These are phyloP conservation scores for Lolium multiflorum DNA, from an alignment of 176 grass and related monocot species.

Conservation along the genomic window DNA sequence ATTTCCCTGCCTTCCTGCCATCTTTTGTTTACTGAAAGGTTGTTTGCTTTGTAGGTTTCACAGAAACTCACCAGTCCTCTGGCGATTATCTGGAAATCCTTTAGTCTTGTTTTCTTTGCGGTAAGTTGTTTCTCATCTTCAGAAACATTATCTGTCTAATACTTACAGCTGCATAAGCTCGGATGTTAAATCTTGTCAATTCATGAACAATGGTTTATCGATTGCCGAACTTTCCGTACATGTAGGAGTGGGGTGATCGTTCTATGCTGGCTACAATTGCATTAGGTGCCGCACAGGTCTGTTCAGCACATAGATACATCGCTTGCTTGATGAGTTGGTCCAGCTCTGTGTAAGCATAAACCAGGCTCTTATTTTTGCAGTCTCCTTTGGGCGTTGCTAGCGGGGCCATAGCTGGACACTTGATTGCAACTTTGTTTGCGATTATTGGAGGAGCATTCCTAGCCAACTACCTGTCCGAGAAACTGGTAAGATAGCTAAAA, in stretches of 20 bases:
- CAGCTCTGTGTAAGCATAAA: conserved; percentile 17
- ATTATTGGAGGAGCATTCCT: conserved; percentile 89
- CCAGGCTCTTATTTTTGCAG: conserved; percentile 41
- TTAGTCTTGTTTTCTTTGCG: conserved; percentile 90
- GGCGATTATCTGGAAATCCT: conserved; percentile 91
- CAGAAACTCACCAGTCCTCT: conserved; percentile 76
- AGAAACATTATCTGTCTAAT: background rate
- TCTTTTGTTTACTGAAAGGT: conserved; percentile 13
- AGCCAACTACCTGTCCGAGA: conserved; percentile 92
- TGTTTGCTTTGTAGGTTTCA: conserved; percentile 57
- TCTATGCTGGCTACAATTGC: conserved; percentile 99
- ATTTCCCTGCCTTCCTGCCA: background rate
- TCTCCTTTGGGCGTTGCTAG: conserved; percentile 90
- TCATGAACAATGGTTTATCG: conserved; percentile 14
- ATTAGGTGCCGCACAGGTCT: conserved; percentile 93
- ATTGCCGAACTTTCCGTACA: conserved; percentile 22
- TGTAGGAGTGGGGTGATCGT: conserved; percentile 95
- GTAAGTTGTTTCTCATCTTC: conserved; percentile 51
- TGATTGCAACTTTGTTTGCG: conserved; percentile 82
- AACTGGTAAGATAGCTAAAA: conserved; percentile 61
- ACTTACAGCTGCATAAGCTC: background rate
- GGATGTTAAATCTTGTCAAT: conserved; percentile 26
- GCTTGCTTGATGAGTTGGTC: conserved; percentile 34
- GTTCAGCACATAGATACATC: conserved; percentile 4
- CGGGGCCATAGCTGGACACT: conserved; percentile 88